Percentiles rank a stretch among this genome's conserved stretches.
phyloP scores from a whole-genome alignment of 805 yeast species.

The Candida silvicultrix region DNA sequence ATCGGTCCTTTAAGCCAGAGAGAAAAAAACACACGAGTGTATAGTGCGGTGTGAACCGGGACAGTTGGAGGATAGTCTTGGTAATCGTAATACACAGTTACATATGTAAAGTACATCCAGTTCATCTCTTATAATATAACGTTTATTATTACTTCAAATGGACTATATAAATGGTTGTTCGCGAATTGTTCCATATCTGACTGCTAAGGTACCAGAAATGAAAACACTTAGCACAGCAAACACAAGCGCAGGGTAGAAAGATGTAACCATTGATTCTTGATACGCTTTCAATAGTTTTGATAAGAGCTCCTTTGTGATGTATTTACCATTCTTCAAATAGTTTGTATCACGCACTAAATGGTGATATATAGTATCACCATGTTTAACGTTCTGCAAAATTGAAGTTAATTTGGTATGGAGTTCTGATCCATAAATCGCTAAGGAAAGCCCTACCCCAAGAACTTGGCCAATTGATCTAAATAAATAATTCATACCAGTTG shows the following conservation, averaged over 20 bases:
- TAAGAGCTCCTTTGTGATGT: neutral
- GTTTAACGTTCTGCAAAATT: constrained; percentile 6
- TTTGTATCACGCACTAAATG: neutral
- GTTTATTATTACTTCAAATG: too few relatives aligned
- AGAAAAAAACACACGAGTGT: neutral
- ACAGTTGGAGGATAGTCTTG: too few relatives aligned
- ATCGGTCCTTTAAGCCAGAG: neutral
- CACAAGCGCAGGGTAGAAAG: neutral
- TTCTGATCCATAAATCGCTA: constrained; percentile 22
- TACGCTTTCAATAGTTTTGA: neutral
- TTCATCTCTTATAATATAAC: too few relatives aligned
- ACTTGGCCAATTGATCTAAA: constrained; percentile 36
- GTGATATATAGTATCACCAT: neutral
- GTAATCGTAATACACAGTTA: too few relatives aligned
- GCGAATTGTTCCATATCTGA: neutral
- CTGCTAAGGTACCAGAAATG: neutral
- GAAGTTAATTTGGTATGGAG: neutral
- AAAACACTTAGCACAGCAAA: neutral
- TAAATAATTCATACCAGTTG: constrained; percentile 35
- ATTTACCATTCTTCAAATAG: neutral
- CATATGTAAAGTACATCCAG: too few relatives aligned
- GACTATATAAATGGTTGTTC: neutral
- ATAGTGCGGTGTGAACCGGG: neutral
- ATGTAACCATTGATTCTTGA: neutral
- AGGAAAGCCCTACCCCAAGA: constrained; percentile 30